Evolutionary conservation across 2,329 filamentous ascomycete genomes (phyloP).

Genomic region (Xylaria sp.): DNA sequence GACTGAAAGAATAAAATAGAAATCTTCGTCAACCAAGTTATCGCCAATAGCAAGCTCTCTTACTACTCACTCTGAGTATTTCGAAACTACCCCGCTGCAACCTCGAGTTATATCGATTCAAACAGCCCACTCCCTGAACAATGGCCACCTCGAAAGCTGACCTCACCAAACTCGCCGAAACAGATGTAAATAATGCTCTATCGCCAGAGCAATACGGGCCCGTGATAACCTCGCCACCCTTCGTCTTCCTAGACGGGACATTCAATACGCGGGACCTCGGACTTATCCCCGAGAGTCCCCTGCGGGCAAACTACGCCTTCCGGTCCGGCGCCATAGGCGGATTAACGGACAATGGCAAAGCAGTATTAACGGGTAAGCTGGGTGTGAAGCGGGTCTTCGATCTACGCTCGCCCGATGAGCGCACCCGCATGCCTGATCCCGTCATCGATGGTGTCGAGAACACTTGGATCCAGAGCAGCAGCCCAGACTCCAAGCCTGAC

Average conservation of each 20-base stretch:
- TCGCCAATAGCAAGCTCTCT: background rate
- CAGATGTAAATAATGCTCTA: conserved; percentile 56
- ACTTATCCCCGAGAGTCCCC: conserved; percentile 54
- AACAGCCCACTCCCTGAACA: conserved; percentile 21
- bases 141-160: conserved; percentile 46
- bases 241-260: conserved; percentile 59
- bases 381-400: conserved; percentile 62
- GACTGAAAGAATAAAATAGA: background rate
- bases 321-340: conserved; percentile 59
- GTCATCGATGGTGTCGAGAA: conserved; percentile 54
- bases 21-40: background rate
- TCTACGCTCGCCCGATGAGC: conserved; percentile 60
- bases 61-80: background rate
- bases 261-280: conserved; percentile 66
- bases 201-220: conserved; percentile 52
- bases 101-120: background rate
- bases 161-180: conserved; percentile 55
- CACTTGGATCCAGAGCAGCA: conserved; percentile 55
- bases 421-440: conserved; percentile 57
- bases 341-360: conserved; percentile 52
- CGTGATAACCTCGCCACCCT: conserved; percentile 57
- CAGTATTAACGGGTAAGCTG: conserved; percentile 53
- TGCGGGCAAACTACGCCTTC: conserved; percentile 58
- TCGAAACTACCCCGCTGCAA: conserved; percentile 25
- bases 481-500: conserved; percentile 52